These are phyloP conservation scores for Jamesozyma lodderae DNA, from an alignment of 805 yeast species.

Conservation along the genomic window DNA sequence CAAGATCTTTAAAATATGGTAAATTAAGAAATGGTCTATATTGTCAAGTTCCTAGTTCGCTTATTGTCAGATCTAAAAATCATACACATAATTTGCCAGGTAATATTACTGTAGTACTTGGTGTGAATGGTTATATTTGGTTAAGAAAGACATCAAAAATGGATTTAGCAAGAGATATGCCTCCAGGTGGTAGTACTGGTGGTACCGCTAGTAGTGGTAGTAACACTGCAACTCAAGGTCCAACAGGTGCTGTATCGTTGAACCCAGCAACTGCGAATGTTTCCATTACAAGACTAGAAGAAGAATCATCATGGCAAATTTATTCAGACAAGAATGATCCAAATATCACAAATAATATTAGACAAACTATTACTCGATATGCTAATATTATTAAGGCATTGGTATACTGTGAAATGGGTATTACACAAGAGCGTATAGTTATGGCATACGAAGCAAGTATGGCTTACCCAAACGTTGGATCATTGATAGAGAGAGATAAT, in stretches of 20 bases:
- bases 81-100: constrained; percentile 90
- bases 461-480: constrained; percentile 63
- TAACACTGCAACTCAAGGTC: constrained; percentile 25
- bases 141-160: constrained; percentile 53
- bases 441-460: constrained; percentile 85
- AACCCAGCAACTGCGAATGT: constrained; percentile 35
- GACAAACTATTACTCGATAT: constrained; percentile 75
- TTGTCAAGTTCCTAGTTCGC: constrained; percentile 68
- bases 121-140: constrained; percentile 95
- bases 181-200: constrained; percentile 22
- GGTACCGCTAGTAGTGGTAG: constrained; percentile 14
- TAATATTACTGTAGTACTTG: constrained; percentile 80
- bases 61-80: constrained; percentile 76
- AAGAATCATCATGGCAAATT: constrained; percentile 90
- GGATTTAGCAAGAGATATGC: constrained; percentile 26
- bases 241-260: constrained; percentile 26
- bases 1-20: constrained; percentile 92
- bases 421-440: constrained; percentile 70
- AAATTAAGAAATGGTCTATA: constrained; percentile 87
- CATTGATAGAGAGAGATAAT: constrained; percentile 58
- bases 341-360: constrained; percentile 46
- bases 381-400: constrained; percentile 75
- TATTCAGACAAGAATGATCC: constrained; percentile 82
- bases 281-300: constrained; percentile 76
- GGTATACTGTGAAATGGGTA: constrained; percentile 77